Percentiles rank a stretch among this genome's conserved stretches.
Conservation (phyloP, 2,329 filamentous ascomycete species). For the Colletotrichum karsti region DNA sequence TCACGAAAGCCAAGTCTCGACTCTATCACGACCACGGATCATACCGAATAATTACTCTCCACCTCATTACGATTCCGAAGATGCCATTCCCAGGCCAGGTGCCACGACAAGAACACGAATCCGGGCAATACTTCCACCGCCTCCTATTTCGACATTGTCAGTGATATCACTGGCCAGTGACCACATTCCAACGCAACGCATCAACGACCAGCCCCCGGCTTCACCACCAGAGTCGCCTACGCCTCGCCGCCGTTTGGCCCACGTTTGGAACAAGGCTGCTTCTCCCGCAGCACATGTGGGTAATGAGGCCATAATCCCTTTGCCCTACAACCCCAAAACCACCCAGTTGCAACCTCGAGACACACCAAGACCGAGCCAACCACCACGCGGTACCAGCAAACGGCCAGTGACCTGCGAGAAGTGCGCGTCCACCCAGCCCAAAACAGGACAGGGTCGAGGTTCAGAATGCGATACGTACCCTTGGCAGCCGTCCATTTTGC, state of each 20-base stretch:
- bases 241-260: constrained; percentile 21
- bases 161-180: not conserved
- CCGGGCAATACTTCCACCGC: not conserved
- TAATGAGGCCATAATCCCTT: constrained; percentile 26
- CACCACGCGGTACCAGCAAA: not conserved
- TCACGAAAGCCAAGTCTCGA: constrained; percentile 9
- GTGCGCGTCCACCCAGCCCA: not conserved
- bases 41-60: not conserved
- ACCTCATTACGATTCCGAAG: not conserved
- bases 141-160: not conserved
- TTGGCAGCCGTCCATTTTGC: not conserved
- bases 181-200: no score
- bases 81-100: not conserved
- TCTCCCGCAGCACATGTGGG: constrained; percentile 17
- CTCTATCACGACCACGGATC: not conserved
- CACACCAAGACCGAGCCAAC: not conserved
- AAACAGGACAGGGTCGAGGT: constrained; percentile 6
- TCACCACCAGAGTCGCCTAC: constrained; percentile 1
- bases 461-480: constrained; percentile 17
- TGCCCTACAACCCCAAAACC: constrained; percentile 16
- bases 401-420: not conserved
- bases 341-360: constrained; percentile 24
- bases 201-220: not conserved
- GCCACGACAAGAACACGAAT: not conserved
- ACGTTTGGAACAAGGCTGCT: constrained; percentile 26